Conservation (phyloP, 179 eudicot genomes). For the Patellifolia procumbens region DNA sequence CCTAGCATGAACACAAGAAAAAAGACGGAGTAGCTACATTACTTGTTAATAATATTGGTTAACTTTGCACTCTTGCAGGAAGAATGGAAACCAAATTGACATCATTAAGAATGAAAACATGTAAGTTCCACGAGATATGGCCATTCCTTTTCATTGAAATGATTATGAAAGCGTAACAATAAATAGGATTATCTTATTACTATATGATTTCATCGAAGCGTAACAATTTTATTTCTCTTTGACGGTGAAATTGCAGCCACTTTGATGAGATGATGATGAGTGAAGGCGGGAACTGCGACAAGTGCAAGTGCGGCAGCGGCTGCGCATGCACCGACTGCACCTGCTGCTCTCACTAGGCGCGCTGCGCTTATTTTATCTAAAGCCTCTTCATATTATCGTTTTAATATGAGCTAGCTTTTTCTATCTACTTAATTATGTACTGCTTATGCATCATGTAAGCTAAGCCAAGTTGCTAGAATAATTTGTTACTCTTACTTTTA, state of each 20-base stretch:
- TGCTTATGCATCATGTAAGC: constrained; percentile 3
- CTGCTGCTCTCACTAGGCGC: constrained; percentile 41
- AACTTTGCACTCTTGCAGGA: constrained; percentile 23
- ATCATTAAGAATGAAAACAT: background rate
- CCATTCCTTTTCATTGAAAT: background rate
- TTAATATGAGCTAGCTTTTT: background rate
- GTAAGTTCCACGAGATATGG: background rate
- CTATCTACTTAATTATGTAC: background rate
- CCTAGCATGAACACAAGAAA: too few species aligned
- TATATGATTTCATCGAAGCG: background rate
- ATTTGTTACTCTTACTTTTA: constrained; percentile 8
- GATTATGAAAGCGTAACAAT: background rate
- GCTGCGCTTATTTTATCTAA: background rate
- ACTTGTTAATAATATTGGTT: background rate
- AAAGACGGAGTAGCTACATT: too few species aligned
- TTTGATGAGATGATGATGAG: constrained; percentile 34
- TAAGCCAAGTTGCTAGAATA: constrained; percentile 18
- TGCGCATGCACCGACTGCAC: constrained; percentile 55
- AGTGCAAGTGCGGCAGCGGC: constrained; percentile 60
- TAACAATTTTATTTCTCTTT: background rate
- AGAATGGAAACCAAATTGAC: constrained; percentile 30
- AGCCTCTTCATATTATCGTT: background rate
- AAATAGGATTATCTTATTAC: background rate
- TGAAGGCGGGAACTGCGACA: constrained; percentile 41
- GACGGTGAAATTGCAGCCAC: constrained; percentile 33